These are phyloP conservation scores for Aspergillus indologenus DNA, from an alignment of 495 filamentous ascomycete genomes.

Conservation along the genomic window DNA sequence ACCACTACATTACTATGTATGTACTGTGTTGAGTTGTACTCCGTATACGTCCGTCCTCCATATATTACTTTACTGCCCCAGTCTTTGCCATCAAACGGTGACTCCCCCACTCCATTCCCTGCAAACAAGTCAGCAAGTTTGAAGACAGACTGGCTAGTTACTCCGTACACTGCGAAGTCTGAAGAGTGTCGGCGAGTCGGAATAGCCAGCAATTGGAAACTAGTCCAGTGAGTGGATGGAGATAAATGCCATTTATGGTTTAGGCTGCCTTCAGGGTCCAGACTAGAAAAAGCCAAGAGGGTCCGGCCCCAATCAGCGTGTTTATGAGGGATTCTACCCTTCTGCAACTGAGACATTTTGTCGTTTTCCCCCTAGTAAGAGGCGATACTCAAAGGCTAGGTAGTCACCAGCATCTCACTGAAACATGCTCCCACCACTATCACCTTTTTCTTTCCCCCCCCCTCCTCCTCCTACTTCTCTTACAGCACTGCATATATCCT, in stretches of 20 bases:
- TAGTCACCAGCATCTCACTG: neutral
- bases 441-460: too few species aligned
- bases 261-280: conserved; percentile 10
- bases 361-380: conserved; percentile 2
- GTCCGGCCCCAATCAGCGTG: conserved; percentile 17
- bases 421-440: conserved; percentile 1
- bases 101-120: too few species aligned
- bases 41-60: too few species aligned
- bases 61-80: too few species aligned
- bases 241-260: neutral
- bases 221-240: neutral
- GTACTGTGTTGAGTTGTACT: too few species aligned
- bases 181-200: neutral
- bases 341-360: conserved; percentile 18
- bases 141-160: too few species aligned
- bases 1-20: too few species aligned
- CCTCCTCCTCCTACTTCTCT: too few species aligned
- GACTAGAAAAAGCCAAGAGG: conserved; percentile 26
- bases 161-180: neutral
- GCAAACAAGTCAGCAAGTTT: too few species aligned
- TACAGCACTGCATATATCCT: neutral
- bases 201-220: neutral
- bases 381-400: neutral
- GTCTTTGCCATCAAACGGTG: too few species aligned
- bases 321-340: neutral